Conservation (phyloP, 2,329 filamentous ascomycete genomes). For the Byssochlamys sp. region DNA sequence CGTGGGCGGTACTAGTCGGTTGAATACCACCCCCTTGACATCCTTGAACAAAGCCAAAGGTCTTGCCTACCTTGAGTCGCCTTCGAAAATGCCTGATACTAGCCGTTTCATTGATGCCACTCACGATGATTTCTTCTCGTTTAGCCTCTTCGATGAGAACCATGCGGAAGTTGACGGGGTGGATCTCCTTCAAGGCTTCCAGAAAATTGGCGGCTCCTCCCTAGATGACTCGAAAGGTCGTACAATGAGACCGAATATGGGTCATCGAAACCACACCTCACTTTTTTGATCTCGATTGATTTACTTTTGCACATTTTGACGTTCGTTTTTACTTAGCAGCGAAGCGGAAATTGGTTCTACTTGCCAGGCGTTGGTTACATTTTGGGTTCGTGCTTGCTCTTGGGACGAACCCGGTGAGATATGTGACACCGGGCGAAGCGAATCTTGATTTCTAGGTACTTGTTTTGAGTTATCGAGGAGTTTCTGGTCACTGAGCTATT, state of each 20-base stretch:
- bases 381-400: neutral
- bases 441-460: neutral
- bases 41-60: constrained; percentile 23
- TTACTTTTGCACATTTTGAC: neutral
- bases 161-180: constrained; percentile 36
- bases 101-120: constrained; percentile 25
- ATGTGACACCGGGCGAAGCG: neutral
- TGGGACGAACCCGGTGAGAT: neutral
- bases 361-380: neutral
- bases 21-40: constrained; percentile 24
- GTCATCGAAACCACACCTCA: constrained; percentile 23
- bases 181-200: constrained; percentile 39
- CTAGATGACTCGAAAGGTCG: constrained; percentile 26
- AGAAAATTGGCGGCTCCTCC: constrained; percentile 35
- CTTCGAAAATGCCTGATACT: constrained; percentile 27
- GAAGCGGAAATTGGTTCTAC: neutral
- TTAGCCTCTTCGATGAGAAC: constrained; percentile 38
- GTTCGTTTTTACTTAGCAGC: neutral
- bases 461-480: neutral
- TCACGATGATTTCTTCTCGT: constrained; percentile 40
- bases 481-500: neutral
- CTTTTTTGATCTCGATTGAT: constrained; percentile 18
- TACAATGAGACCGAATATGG: constrained; percentile 21
- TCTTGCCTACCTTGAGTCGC: constrained; percentile 30
- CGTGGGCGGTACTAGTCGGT: constrained; percentile 25